Base-by-base conservation (phyloP, 176 grass and related monocot species). In the Raddia guianensis region DNA sequence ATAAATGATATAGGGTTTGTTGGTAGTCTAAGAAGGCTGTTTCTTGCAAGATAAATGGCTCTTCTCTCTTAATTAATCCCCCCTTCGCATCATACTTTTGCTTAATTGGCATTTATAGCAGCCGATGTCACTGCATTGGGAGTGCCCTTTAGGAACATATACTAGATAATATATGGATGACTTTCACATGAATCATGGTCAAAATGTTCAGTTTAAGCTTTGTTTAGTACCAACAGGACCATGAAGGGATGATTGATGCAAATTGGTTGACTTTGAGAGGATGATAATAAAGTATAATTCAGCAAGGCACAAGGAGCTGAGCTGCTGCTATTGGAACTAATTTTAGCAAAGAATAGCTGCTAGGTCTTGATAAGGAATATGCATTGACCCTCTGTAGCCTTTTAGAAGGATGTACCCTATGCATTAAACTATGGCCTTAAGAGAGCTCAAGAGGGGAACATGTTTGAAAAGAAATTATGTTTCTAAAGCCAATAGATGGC, bases 361-460 rank as follows among this genome's bases (percentile, higher is more conserved):
- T 70, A 72, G n/a, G 18, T 58, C 68, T 85, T 76, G 65, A 82
- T 56, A 77, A 66, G 66, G 82, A 85, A 85, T 27, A 64, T 1
- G 14, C 51, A 44, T 64, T 51, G 32, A 81, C 66, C 6, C 42
- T 51, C 3, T 16, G 34, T 49, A 72, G 42, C 5, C 43, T 76
- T 89, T 72, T 33, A n/a, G 37, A 85, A 50, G 16, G 68, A 45
- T 9, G 19, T 52, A 76, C 81, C 71, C 59, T 42, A 65, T 72
- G 20, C 72, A 66, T 70, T 37, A 42, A 63, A 32, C 12, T 9
- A 37, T 80, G 77, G 13, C 71, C 82, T 76, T 85, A 76, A 61
- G 40, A 18, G 27, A 70, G 42, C 27, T 65, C 82, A 76, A 89
- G 76, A 76, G 82, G 63, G 50, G 19, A 52, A 16, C 32, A 57